These are phyloP conservation scores for Fusarium verrucosum DNA, from an alignment of 2,329 filamentous ascomycete species.

Conservation along the genomic window DNA sequence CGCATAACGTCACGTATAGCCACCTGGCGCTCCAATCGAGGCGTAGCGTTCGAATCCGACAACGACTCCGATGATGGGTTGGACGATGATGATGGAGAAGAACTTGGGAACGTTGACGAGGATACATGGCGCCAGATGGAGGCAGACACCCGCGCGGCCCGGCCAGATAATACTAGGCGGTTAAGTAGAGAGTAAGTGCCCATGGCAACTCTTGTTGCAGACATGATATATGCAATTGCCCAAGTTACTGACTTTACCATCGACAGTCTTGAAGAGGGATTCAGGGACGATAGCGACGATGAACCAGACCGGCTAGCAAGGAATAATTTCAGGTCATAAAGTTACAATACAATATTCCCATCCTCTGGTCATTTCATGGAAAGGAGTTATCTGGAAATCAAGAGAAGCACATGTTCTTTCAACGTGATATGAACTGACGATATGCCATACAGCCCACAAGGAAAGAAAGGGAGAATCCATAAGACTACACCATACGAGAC, in stretches of 20 bases:
- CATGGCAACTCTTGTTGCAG: background rate
- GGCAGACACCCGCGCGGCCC: slow-evolving; percentile 46
- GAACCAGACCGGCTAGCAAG: slow-evolving; percentile 45
- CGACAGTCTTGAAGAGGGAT: slow-evolving; percentile 66
- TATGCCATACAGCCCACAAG: background rate
- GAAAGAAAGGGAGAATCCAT: background rate
- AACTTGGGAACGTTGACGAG: slow-evolving; percentile 69
- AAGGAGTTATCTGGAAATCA: background rate
- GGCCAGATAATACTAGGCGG: slow-evolving; percentile 64
- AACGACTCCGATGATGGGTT: slow-evolving; percentile 59
- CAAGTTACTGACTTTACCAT: slow-evolving; percentile 22
- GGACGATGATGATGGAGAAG: slow-evolving; percentile 70
- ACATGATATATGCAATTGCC: background rate
- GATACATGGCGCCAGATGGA: slow-evolving; percentile 56
- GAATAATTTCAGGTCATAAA: slow-evolving; percentile 38
- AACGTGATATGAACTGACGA: background rate
- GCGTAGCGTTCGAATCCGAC: slow-evolving; percentile 54
- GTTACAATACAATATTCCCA: background rate
- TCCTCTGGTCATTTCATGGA: background rate
- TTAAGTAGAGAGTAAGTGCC: slow-evolving; percentile 75
- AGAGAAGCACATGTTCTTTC: background rate
- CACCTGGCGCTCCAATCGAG: slow-evolving; percentile 57
- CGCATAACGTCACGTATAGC: slow-evolving; percentile 53
- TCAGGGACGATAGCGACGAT: slow-evolving; percentile 58
- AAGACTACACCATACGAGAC: too few species aligned